Conservation (phyloP, 2,329 filamentous ascomycete species). For the Neopestalotiopsis clavispora region DNA sequence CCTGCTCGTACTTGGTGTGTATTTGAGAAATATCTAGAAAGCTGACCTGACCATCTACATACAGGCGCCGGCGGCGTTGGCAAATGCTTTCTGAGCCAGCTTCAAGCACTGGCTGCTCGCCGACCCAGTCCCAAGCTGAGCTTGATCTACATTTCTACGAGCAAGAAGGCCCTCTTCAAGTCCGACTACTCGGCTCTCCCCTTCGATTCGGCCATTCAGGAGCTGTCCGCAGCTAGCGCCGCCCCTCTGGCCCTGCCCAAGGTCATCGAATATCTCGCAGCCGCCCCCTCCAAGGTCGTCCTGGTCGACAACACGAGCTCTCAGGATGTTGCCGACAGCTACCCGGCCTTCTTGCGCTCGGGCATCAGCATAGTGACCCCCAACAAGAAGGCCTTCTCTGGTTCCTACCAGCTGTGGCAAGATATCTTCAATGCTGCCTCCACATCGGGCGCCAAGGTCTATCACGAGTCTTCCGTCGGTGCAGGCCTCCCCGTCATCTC, state of each 20-base stretch:
- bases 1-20: not conserved
- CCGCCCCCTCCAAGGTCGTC: conserved; percentile 78
- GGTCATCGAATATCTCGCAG: conserved; percentile 77
- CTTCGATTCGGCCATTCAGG: conserved; percentile 63
- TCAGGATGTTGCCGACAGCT: conserved; percentile 80
- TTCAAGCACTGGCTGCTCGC: conserved; percentile 69
- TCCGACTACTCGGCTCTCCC: conserved; percentile 72
- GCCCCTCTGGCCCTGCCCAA: conserved; percentile 71
- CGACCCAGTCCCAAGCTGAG: conserved; percentile 72
- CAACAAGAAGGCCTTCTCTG: conserved; percentile 98
- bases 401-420: conserved; percentile 80
- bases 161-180: conserved; percentile 80
- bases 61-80: conserved; percentile 91
- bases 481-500: conserved; percentile 93
- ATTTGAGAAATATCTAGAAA: not conserved
- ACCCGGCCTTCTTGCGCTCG: conserved; percentile 78
- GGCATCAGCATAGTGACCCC: conserved; percentile 93
- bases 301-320: conserved; percentile 97
- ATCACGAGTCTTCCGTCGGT: conserved; percentile 94
- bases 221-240: conserved; percentile 67
- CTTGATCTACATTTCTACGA: conserved; percentile 85
- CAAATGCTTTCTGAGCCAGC: conserved; percentile 85
- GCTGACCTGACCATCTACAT: not conserved
- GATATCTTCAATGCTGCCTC: conserved; percentile 80
- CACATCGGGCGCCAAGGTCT: conserved; percentile 77